phyloP scores from a whole-genome alignment of 2,329 filamentous ascomycete species.

The Fonsecaea nubica region DNA sequence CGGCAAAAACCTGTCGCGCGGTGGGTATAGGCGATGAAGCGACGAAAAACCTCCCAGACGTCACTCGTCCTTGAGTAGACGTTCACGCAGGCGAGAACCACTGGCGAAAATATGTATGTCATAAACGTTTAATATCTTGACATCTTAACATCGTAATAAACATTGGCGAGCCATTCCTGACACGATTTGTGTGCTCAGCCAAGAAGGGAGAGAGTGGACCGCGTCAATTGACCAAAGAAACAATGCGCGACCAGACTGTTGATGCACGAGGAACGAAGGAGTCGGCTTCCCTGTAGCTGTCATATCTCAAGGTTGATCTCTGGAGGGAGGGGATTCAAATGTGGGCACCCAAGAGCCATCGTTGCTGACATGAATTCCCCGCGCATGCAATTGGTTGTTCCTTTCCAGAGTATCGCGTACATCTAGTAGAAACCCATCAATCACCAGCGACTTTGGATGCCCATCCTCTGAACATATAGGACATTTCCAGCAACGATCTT shows the following conservation, averaged over 20 bases:
- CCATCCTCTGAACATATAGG: constrained; percentile 82
- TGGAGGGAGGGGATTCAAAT: not conserved
- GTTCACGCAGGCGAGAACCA: not conserved
- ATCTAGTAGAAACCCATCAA: constrained; percentile 75
- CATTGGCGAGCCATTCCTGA: not conserved
- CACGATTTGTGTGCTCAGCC: not conserved
- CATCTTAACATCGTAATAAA: not conserved
- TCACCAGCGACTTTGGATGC: constrained; percentile 70
- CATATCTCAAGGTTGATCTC: constrained; percentile 3
- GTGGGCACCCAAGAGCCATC: constrained; percentile 67
- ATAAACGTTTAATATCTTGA: not conserved
- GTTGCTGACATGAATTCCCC: constrained; percentile 67
- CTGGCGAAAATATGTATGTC: not conserved
- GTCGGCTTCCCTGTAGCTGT: not conserved
- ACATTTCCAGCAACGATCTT: constrained; percentile 81
- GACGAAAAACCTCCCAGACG: not conserved
- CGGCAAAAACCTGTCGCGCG: not conserved
- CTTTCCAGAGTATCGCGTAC: constrained; percentile 64
- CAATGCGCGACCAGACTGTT: not conserved
- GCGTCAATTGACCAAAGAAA: not conserved
- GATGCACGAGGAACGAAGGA: not conserved
- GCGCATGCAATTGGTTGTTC: constrained; percentile 58
- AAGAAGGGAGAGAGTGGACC: not conserved
- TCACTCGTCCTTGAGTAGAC: not conserved
- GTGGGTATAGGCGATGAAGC: not conserved